Conservation (phyloP, 305 asterid species). For the Rubia peregrina region DNA sequence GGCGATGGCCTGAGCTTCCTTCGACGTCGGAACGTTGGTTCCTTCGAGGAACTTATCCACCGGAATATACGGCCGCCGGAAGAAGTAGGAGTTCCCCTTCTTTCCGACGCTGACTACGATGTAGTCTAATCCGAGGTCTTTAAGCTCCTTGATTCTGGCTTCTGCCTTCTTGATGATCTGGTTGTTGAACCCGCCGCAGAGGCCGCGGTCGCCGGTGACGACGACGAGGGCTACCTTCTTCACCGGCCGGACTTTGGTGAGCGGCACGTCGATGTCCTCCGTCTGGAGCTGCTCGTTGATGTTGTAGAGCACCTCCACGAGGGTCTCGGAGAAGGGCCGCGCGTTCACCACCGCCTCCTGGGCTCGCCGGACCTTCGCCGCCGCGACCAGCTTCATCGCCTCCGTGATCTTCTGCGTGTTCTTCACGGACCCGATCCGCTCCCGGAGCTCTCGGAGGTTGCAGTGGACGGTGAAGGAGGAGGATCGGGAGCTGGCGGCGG, state of each 20-base stretch:
- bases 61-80: conserved; percentile 64
- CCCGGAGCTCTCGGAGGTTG: conserved; percentile 73
- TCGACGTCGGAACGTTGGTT: conserved; percentile 60
- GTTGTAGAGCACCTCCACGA: conserved; percentile 44
- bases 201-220: conserved; percentile 92
- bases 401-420: conserved; percentile 93
- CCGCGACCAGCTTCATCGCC: conserved; percentile 96
- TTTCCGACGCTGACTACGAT: conserved; percentile 71
- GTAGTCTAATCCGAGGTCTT: conserved; percentile 52
- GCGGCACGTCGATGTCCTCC: conserved; percentile 69
- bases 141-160: conserved; percentile 45
- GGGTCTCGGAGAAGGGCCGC: conserved; percentile 39
- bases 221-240: conserved; percentile 88
- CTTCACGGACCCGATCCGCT: conserved; percentile 66
- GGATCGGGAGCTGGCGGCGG: conserved; percentile 31
- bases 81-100: conserved; percentile 66
- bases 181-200: conserved; percentile 81
- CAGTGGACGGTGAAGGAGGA: conserved; percentile 56
- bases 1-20: conserved; percentile 87
- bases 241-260: conserved; percentile 66
- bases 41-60: conserved; percentile 71
- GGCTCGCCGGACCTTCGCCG: conserved; percentile 89
- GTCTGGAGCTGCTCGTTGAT: conserved; percentile 85
- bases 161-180: conserved; percentile 61
- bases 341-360: conserved; percentile 86